Percentiles rank a stretch among this genome's conserved stretches.
Evolutionary conservation across 352 stramenopile species (phyloP).

Genomic region (Pythium sp.): DNA sequence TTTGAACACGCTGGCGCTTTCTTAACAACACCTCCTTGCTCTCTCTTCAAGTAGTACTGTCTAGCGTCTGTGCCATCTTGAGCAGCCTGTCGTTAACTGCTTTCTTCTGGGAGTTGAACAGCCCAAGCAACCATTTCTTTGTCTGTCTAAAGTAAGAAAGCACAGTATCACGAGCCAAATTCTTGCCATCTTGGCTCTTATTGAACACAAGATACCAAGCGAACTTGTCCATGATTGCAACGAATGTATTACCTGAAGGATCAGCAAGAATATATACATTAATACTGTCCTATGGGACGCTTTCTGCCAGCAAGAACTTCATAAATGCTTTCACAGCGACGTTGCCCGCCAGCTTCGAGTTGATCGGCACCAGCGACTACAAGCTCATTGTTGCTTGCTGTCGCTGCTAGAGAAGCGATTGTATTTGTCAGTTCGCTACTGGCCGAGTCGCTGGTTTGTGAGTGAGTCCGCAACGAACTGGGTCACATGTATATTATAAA

Average conservation of each 20-base stretch:
- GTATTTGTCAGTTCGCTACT: neutral
- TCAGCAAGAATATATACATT: constrained; percentile 1
- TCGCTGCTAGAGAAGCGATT: neutral
- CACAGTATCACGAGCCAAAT: neutral
- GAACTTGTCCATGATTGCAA: neutral
- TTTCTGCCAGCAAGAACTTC: neutral
- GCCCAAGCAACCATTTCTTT: neutral
- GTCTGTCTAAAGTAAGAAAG: constrained; percentile 3
- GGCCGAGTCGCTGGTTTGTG: too few species aligned
- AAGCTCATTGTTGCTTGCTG: neutral
- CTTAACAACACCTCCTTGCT: neutral
- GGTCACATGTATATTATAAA: too few species aligned
- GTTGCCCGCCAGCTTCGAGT: neutral
- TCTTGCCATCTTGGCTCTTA: neutral
- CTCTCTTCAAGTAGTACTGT: neutral
- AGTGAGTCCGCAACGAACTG: too few species aligned
- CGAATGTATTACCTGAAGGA: neutral
- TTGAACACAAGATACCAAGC: neutral
- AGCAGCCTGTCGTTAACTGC: neutral
- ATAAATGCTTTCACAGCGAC: neutral
- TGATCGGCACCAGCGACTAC: neutral
- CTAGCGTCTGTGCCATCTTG: neutral
- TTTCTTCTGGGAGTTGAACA: neutral
- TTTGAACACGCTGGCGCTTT: neutral
- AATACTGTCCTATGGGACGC: neutral